Conservation (phyloP, 2,329 filamentous ascomycete genomes). For the Colletotrichum gigasporum region DNA sequence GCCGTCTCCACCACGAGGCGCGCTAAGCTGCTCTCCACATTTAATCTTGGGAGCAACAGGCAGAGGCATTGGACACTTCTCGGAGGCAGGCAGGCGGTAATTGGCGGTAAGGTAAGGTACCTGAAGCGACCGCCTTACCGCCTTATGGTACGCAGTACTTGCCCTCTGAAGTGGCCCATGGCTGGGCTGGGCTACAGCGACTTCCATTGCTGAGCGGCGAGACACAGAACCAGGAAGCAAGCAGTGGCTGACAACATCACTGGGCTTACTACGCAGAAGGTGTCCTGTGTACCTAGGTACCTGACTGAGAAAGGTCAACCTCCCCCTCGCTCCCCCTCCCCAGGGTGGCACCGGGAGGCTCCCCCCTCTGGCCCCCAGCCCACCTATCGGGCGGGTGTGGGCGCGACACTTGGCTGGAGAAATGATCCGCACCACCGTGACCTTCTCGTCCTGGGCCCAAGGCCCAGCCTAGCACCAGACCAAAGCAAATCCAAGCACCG, state of each 20-base stretch:
- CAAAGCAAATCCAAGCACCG: constrained; percentile 16
- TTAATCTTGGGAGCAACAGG: constrained; percentile 22
- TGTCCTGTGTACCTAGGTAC: no score
- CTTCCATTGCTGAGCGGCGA: background rate
- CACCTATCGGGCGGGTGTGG: constrained; percentile 7
- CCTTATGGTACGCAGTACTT: no score
- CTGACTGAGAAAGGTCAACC: background rate
- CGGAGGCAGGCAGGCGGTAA: background rate
- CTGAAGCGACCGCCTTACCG: no score
- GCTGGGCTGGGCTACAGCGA: no score
- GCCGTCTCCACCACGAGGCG: constrained; percentile 13
- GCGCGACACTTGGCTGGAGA: constrained; percentile 22
- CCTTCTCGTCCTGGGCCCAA: constrained; percentile 4
- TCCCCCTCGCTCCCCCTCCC: background rate
- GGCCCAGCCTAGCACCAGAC: constrained; percentile 5
- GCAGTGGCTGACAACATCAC: no score
- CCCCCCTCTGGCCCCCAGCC: background rate
- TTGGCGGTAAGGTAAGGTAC: constrained; percentile 24
- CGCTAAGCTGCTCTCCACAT: constrained; percentile 24
- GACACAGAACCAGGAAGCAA: background rate
- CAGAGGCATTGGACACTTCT: constrained; percentile 2
- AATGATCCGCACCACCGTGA: constrained; percentile 24
- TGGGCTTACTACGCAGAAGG: no score
- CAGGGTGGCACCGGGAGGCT: background rate
- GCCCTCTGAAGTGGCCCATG: no score